phyloP scores from a whole-genome alignment of 1,284 basidiomycete genomes.

The Apiotrichum laibachii region DNA sequence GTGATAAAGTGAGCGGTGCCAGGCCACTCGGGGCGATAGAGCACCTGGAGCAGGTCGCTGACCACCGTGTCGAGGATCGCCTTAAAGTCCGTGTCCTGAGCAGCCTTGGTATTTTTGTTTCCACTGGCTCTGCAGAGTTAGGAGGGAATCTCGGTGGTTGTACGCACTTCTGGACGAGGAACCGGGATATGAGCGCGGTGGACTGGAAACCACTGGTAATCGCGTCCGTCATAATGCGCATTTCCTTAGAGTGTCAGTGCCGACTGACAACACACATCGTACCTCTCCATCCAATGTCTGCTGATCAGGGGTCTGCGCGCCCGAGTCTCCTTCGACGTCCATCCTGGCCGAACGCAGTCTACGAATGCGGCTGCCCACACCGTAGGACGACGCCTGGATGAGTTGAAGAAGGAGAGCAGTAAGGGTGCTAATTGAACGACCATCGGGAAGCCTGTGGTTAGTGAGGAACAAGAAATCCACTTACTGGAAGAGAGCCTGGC shows the following conservation, averaged over 20 bases:
- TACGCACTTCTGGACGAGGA: constrained; percentile 71
- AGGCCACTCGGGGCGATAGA: constrained; percentile 97
- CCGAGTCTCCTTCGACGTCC: constrained; percentile 55
- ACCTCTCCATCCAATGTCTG: constrained; percentile 4
- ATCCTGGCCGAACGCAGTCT: constrained; percentile 58
- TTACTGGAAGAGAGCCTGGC: constrained; percentile 75
- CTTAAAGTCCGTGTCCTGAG: constrained; percentile 86
- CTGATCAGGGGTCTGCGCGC: constrained; percentile 5
- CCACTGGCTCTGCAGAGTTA: constrained; percentile 7
- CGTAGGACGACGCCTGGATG: constrained; percentile 87
- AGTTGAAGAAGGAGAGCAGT: constrained; percentile 89
- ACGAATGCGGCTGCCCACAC: constrained; percentile 55
- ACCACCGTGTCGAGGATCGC: constrained; percentile 86
- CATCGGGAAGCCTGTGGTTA: constrained; percentile 49
- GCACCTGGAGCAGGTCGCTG: constrained; percentile 78
- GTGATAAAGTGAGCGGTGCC: constrained; percentile 76
- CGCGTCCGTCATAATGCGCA: constrained; percentile 18
- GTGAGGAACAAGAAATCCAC: constrained; percentile 24
- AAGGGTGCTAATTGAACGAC: constrained; percentile 78
- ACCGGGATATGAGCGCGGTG: constrained; percentile 76
- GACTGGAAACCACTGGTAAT: constrained; percentile 73
- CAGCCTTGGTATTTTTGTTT: constrained; percentile 76
- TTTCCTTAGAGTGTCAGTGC: background rate
- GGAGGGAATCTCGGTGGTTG: background rate
- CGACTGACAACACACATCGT: background rate